Base-by-base conservation (phyloP, 805 yeast species). In the Wickerhamomyces ciferrii region DNA sequence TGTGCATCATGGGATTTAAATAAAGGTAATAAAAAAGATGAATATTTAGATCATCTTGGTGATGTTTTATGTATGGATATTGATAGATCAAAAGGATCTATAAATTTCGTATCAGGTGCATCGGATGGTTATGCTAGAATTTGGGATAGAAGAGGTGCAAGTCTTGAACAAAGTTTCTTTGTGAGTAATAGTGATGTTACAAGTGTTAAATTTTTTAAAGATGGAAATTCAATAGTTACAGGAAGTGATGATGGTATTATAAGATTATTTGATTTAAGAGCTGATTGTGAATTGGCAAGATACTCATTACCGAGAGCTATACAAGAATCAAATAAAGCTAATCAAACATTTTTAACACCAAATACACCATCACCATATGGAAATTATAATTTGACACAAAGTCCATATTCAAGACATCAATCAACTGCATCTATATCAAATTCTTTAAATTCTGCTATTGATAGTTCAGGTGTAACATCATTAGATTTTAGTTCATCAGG, bases 161-260 rank as follows among this genome's bases (percentile, higher is more conserved):
- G 69, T 11, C 64, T 81, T 39, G 73, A 70, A 35, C 78, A 75
- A 56, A 68, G 72, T 53, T 68, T 83, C 68, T 69, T 70, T 41
- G 76, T 81, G 2, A 77, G 86, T 23, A 72, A 73, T 23, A 73
- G 74, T 41, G 97, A 91, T 60, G 78, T 87, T 20, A 83, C 83
- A 43, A 62, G 76, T 6, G 63, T 85, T 7, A 71, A 75, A 50
- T 79, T 79, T 55, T 83, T 83, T 59, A 88, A 88, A 9, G 84
- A 81, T 51, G 88, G 88, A 2, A 69, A 82, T 48, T 74, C 88
- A 1, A 79, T 90, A 54, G 79, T 77, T 0, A 74, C 84, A 2
- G 96, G 96, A 1, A 75, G 85, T 40, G 97, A 89, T 58, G 95
- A 87, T 61, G 91, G 92, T 4, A 61, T 73, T 0, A 69, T 87